Evolutionary conservation across 495 filamentous ascomycete species (phyloP).

Genomic region (Viridothelium virens): DNA sequence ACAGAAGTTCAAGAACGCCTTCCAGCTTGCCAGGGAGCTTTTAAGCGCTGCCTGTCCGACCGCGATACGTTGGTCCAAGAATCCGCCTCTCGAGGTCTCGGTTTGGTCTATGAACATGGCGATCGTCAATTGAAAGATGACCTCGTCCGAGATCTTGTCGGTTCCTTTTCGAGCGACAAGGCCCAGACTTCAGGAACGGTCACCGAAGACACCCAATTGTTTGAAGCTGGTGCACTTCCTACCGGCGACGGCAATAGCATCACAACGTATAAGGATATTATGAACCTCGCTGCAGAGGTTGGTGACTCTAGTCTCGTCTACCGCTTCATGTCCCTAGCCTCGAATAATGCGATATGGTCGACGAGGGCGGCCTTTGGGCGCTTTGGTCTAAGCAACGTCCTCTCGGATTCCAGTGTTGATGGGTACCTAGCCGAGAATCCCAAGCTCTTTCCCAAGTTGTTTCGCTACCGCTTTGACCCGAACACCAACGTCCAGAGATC

Average conservation of each 20-base stretch:
- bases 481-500: conserved; percentile 84
- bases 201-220: conserved; percentile 80
- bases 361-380: conserved; percentile 89
- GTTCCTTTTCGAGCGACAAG: conserved; percentile 71
- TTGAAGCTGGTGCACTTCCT: conserved; percentile 85
- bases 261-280: conserved; percentile 92
- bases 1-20: conserved; percentile 62
- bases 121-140: conserved; percentile 70
- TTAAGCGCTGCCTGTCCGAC: conserved; percentile 78
- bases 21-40: conserved; percentile 73
- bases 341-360: conserved; percentile 92
- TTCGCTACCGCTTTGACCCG: conserved; percentile 88
- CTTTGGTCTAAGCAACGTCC: conserved; percentile 83
- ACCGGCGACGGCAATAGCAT: conserved; percentile 75
- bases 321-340: conserved; percentile 91
- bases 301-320: conserved; percentile 92
- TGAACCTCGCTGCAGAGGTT: conserved; percentile 85
- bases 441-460: conserved; percentile 91
- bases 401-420: conserved; percentile 74
- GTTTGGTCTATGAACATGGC: conserved; percentile 86
- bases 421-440: conserved; percentile 67
- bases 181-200: conserved; percentile 66
- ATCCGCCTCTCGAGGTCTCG: conserved; percentile 81
- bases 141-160: conserved; percentile 75
- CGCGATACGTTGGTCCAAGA: conserved; percentile 92